Conservation (phyloP, 2,329 filamentous ascomycete species). For the Alternaria angustiovoidea region DNA sequence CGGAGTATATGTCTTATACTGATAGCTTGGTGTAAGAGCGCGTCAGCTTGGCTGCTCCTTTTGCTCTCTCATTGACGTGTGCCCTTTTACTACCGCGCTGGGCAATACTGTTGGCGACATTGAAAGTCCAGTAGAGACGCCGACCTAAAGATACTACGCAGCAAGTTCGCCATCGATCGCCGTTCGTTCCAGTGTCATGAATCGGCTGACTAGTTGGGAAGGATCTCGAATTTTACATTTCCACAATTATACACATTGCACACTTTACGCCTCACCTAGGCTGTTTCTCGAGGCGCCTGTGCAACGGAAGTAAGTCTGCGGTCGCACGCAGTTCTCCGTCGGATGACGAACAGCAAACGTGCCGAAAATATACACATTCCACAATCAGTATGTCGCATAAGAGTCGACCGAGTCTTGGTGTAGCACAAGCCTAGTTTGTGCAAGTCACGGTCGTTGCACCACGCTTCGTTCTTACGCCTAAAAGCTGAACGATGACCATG, state of each 20-base stretch:
- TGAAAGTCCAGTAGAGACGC: background rate
- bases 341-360: background rate
- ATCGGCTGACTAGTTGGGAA: background rate
- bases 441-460: background rate
- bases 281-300: background rate
- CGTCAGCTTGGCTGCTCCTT: conserved; percentile 11
- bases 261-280: background rate
- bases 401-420: background rate
- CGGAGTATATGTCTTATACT: background rate
- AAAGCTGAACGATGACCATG: background rate
- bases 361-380: background rate
- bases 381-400: background rate
- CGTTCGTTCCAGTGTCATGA: background rate
- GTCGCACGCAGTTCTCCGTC: background rate
- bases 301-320: background rate
- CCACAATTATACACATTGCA: background rate
- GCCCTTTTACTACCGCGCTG: conserved; percentile 1
- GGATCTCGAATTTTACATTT: background rate
- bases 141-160: background rate
- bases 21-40: conserved; percentile 6
- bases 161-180: background rate
- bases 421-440: background rate
- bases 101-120: conserved; percentile 15
- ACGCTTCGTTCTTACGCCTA: background rate
- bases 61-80: conserved; percentile 6